phyloP scores from a whole-genome alignment of 306 rosid genomes.

The Clitoria ternatea region DNA sequence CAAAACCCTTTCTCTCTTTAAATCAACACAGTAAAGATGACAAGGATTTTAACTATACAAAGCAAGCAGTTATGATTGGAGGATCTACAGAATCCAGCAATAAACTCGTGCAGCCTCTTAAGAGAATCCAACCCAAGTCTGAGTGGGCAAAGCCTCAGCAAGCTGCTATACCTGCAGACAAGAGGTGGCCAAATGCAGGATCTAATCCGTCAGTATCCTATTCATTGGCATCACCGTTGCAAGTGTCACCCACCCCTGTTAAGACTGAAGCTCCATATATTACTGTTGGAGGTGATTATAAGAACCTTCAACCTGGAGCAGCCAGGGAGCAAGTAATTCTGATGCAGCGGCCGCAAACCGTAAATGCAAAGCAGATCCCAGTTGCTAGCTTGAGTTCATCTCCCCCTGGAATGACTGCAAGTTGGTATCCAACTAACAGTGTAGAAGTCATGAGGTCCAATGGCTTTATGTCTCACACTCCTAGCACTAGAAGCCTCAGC shows the following conservation, averaged over 20 bases:
- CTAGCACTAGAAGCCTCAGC: constrained; percentile 45
- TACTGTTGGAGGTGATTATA: constrained; percentile 51
- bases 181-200: constrained; percentile 56
- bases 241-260: constrained; percentile 42
- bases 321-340: constrained; percentile 65
- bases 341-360: constrained; percentile 79
- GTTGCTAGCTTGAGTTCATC: constrained; percentile 56
- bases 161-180: constrained; percentile 45
- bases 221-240: constrained; percentile 61
- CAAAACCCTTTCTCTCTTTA: constrained; percentile 38
- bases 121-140: constrained; percentile 59
- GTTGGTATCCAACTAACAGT: constrained; percentile 62
- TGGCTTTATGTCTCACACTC: constrained; percentile 54
- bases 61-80: constrained; percentile 38
- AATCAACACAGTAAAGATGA: constrained; percentile 66
- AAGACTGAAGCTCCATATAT: constrained; percentile 59
- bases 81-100: constrained; percentile 48
- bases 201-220: constrained; percentile 55
- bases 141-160: constrained; percentile 75
- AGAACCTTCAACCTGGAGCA: constrained; percentile 56
- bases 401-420: constrained; percentile 46
- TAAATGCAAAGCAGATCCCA: constrained; percentile 48
- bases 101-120: constrained; percentile 51
- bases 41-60: constrained; percentile 65
- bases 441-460: constrained; percentile 47